Base-by-base conservation (phyloP, 306 rosid species). In the Chamaecrista fasciculata region DNA sequence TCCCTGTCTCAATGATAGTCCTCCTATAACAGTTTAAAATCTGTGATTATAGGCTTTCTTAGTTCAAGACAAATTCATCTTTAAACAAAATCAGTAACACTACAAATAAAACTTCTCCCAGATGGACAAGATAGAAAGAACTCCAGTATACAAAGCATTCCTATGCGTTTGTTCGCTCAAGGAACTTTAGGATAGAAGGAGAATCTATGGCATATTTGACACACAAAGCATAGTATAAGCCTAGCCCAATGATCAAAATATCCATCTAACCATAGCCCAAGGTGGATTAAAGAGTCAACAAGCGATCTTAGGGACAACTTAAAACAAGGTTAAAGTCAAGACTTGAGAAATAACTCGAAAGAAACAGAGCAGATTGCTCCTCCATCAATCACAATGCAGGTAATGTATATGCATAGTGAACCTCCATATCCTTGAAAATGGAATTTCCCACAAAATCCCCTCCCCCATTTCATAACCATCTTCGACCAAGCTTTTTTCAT, bases 1-100 rank as follows among this genome's bases (percentile, higher is more conserved):
- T 43, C 18, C 50, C 39, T 72, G 48, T 43, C 56, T 42, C 66
- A 69, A 69, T 51, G 65, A 29, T 15, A 61, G 64, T 10, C 64
- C 75, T 62, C 60, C 21, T 20, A 19, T 6, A 0, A 23, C 44
- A 46, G 44, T 24, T 14, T 46, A 4, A 34, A 55, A 31, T 28
- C 20, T 55, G 36, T 74, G 47, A 65, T 15, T 15, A 31, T 53
- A 67, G 37, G 58, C 62, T 16, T 36, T 47, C 44, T 25, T 56
- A 43, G 52, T 28, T 64, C 49, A 43, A 53, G 15, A 62, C 71
- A 73, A 62, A 18, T 52, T 26, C 50, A 18, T 66, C 28, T 66
- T 52, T 36, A 49, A 42, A 23, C 43, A 65, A n/a, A 28, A 39
- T 53, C 51, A 52, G 39, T 40, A 40, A 50, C 26, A 29, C 43